These are phyloP conservation scores for Pisolithus microcarpus DNA, from an alignment of 768 basidiomycete genomes.

Conservation along the genomic window DNA sequence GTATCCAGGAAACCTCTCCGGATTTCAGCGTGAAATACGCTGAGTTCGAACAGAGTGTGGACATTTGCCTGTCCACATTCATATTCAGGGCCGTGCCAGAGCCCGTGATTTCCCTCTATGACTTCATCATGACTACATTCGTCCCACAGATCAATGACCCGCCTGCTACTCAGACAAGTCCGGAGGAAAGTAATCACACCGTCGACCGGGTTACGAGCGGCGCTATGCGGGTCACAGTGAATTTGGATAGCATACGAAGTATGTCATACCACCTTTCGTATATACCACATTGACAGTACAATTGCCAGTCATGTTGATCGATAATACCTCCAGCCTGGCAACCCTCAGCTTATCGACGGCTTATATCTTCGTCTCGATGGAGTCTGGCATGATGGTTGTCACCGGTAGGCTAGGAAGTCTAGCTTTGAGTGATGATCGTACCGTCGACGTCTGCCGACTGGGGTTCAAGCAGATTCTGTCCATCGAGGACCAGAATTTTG, in stretches of 20 bases:
- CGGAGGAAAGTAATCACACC: constrained; percentile 4
- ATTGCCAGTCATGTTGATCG: constrained; percentile 63
- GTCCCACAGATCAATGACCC: constrained; percentile 38
- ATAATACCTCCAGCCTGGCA: constrained; percentile 63
- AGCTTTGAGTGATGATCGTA: constrained; percentile 69
- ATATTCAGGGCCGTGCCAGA: constrained; percentile 84
- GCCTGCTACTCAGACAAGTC: constrained; percentile 2
- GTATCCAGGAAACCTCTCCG: constrained; percentile 79
- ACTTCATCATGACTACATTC: constrained; percentile 97
- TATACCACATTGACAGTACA: constrained; percentile 6
- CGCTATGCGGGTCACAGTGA: constrained; percentile 76
- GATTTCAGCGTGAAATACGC: constrained; percentile 76
- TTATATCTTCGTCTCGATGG: constrained; percentile 71
- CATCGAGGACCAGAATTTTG: constrained; percentile 91
- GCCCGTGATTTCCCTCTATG: constrained; percentile 84
- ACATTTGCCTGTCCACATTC: constrained; percentile 84
- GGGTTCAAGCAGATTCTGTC: constrained; percentile 83
- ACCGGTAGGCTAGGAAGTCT: constrained; percentile 79
- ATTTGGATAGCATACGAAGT: constrained; percentile 82
- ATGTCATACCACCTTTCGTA: constrained; percentile 12
- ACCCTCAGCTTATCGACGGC: constrained; percentile 89
- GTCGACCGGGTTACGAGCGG: constrained; percentile 22
- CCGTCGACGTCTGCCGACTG: constrained; percentile 41
- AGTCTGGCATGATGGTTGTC: constrained; percentile 66
- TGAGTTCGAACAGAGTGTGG: constrained; percentile 81